Evolutionary conservation across 192 early-diverging fungal genomes (phyloP).

Genomic region (Backusella westeae): DNA sequence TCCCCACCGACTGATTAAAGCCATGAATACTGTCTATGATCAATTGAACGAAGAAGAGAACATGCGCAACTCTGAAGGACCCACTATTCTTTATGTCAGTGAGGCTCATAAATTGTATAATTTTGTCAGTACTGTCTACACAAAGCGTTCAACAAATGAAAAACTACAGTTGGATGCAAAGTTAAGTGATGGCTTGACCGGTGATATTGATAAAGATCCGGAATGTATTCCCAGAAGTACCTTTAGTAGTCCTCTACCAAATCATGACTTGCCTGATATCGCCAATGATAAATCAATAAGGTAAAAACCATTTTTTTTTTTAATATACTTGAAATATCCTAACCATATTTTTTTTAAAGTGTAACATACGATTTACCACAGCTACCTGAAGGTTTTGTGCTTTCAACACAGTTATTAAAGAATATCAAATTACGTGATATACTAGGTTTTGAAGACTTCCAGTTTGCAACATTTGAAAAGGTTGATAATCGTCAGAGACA

Average conservation of each 20-base stretch:
- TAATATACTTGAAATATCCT: background rate
- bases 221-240: conserved; percentile 61
- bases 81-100: conserved; percentile 56
- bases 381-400: conserved; percentile 9
- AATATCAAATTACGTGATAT: conserved; percentile 27
- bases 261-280: conserved; percentile 55
- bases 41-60: conserved; percentile 70
- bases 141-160: conserved; percentile 42
- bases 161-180: conserved; percentile 48
- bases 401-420: conserved; percentile 29
- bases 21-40: conserved; percentile 63
- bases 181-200: conserved; percentile 57
- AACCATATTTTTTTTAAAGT: conserved; percentile 12
- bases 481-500: conserved; percentile 33
- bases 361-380: conserved; percentile 32
- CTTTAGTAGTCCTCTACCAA: conserved; percentile 53
- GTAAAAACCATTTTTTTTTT: background rate
- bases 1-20: conserved; percentile 71
- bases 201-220: conserved; percentile 54
- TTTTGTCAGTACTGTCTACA: conserved; percentile 49
- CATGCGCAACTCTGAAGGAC: conserved; percentile 70
- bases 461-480: conserved; percentile 45
- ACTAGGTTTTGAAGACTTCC: conserved; percentile 41
- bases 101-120: conserved; percentile 62
- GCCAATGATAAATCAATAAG: conserved; percentile 63